phyloP scores from a whole-genome alignment of 192 early-diverging fungal genomes.

The Coemansia sp. region DNA sequence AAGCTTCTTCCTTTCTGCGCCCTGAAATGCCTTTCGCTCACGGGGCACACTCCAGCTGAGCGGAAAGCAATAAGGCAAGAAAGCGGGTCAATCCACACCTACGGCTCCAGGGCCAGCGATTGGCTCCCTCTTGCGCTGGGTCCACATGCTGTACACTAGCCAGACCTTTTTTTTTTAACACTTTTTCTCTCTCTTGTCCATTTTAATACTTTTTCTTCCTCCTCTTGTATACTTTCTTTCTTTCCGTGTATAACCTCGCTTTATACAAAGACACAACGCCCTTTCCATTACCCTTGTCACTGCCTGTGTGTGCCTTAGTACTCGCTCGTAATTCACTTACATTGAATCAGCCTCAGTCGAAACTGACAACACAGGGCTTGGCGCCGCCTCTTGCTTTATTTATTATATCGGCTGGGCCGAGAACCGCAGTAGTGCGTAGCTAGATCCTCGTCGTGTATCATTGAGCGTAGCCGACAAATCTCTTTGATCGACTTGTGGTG shows the following conservation, averaged over 20 bases:
- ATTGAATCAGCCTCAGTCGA: background rate
- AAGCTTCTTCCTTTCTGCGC: background rate
- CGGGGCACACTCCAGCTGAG: background rate
- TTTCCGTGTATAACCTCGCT: background rate
- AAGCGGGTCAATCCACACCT: background rate
- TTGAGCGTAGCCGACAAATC: background rate
- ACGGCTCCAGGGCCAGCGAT: background rate
- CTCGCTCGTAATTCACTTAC: conserved; percentile 5
- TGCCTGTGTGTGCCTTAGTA: conserved; percentile 1
- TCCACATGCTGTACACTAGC: background rate
- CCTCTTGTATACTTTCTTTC: conserved; percentile 2
- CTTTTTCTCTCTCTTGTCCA: background rate
- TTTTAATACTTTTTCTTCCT: conserved; percentile 6
- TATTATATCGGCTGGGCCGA: background rate
- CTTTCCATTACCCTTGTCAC: background rate
- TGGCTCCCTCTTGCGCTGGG: background rate
- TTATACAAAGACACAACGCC: background rate
- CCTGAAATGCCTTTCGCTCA: background rate
- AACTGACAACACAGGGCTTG: background rate
- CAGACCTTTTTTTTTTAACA: background rate
- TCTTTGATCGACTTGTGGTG: background rate
- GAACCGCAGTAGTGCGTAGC: too few relatives aligned
- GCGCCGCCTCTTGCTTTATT: background rate
- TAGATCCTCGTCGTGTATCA: background rate
- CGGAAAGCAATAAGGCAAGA: background rate